Conservation (phyloP, 495 filamentous ascomycete species). For the Beverwykella pulmonaria region DNA sequence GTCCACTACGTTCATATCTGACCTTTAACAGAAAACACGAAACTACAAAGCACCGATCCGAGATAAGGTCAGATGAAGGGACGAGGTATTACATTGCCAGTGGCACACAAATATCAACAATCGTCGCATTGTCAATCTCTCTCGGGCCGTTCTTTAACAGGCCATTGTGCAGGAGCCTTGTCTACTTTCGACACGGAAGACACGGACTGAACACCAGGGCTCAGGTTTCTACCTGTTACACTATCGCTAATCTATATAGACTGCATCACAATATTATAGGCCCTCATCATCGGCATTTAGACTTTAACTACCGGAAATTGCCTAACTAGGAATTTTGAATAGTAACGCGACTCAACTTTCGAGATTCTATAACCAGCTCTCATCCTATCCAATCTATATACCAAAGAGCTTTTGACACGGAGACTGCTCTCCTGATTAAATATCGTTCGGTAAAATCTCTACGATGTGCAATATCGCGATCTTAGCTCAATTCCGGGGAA, state of each 20-base stretch:
- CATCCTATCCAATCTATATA: neutral
- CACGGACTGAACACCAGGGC: neutral
- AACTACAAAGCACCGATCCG: no score
- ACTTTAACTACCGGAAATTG: neutral
- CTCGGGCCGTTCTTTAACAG: no score
- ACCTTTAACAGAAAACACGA: no score
- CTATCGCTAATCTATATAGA: neutral
- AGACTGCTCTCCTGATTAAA: neutral
- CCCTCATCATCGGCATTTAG: neutral
- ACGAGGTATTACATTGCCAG: no score
- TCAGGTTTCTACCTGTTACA: neutral
- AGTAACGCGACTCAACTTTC: neutral
- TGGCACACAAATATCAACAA: no score
- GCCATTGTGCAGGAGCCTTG: no score
- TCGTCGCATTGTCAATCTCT: no score
- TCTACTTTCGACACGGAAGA: neutral
- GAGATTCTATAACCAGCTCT: neutral
- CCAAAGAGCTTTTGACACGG: neutral
- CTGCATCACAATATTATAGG: neutral
- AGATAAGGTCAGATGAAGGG: no score
- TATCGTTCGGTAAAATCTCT: neutral
- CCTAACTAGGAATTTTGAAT: neutral
- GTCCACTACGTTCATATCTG: no score
- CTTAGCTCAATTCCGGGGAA: neutral
- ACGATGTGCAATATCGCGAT: neutral